Evolutionary conservation across 345 rosid species (phyloP), one percentile per base, ranked within the genome.

Genomic region (Excoecaria agallocha): DNA sequence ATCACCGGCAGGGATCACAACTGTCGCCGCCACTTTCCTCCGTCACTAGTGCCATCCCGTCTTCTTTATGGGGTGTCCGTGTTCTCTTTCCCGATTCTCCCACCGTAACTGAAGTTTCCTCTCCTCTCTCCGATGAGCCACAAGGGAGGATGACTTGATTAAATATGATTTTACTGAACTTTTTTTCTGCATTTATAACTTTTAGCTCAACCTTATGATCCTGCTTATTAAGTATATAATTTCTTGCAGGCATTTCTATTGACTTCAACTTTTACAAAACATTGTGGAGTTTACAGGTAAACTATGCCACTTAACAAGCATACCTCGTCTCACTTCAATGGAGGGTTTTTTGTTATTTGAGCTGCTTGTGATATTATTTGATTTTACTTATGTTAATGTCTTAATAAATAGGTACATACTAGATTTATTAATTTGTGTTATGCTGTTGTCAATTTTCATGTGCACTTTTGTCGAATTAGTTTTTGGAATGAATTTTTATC

Each of bases 261-360:
- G 99, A 95, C 84, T 95, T 95, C 88, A 95, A 95, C 89, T 95
- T 93, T 77, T 95, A 95, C 67, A 93, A 87, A 84, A 95, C 94
- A 71, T 87, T 95, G 73, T 95, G 99, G 98, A 91, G 97, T 86
- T 89, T 95, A 77, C 99, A 93, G 97, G 99, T 90, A 77, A 68
- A 80, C 62, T 70, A 13, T 55, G 68, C 30, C 0, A 46, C 68
- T 73, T 72, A 30, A 20, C 43, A 39, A 30, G 13, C 48, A 35
- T 24, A 62, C 12, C 63, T 39, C 16, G 19, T 9, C 45, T 13
- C 50, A 41, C 45, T 13, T 22, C 20, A 13, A 68, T 12, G 51
- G 8, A 51, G 5, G 13, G 37, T 2, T 11, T 54, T 54, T 39
- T 12, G 35, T 43, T 19, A 19, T 41, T 10, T 35, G 11, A n/a